phyloP scores from a whole-genome alignment of 805 yeast genomes.

The Ogataea pignaliae region DNA sequence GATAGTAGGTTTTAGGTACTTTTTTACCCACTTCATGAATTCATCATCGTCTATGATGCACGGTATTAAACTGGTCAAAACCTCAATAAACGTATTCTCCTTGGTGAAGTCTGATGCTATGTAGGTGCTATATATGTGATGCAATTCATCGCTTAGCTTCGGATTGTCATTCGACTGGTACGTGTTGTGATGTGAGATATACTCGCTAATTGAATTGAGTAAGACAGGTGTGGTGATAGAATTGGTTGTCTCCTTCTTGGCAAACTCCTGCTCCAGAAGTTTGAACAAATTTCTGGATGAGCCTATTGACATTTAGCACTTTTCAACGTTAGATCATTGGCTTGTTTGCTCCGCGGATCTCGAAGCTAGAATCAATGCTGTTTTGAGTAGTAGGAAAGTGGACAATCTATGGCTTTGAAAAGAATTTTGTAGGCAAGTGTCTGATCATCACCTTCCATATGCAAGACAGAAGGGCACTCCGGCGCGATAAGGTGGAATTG shows the following conservation, averaged over 20 bases:
- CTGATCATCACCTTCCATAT: too few species aligned
- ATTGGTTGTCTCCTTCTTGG: not conserved
- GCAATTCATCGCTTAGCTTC: conserved; percentile 34
- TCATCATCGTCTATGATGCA: conserved; percentile 29
- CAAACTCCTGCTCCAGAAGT: conserved; percentile 10
- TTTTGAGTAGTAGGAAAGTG: too few species aligned
- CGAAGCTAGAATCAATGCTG: too few species aligned
- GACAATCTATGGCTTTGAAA: too few species aligned
- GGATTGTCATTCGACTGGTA: conserved; percentile 26
- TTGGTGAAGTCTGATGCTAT: conserved; percentile 28
- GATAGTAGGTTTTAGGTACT: conserved; percentile 45
- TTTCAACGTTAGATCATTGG: too few species aligned
- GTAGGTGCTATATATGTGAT: conserved; percentile 30
- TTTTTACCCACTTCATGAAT: conserved; percentile 44
- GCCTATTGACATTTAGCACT: conserved; percentile 7
- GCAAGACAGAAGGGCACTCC: too few species aligned
- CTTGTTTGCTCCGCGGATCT: too few species aligned
- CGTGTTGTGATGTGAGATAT: conserved; percentile 32
- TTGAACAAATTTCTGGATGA: conserved; percentile 9
- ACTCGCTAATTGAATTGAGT: conserved; percentile 4
- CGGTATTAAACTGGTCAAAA: conserved; percentile 33
- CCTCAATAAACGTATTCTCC: conserved; percentile 37
- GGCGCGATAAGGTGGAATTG: too few species aligned
- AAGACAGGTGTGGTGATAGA: conserved; percentile 1
- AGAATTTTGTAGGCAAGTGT: too few species aligned